Base-by-base conservation (phyloP, 164 flowering plant species). In the Vitis labrusca region DNA sequence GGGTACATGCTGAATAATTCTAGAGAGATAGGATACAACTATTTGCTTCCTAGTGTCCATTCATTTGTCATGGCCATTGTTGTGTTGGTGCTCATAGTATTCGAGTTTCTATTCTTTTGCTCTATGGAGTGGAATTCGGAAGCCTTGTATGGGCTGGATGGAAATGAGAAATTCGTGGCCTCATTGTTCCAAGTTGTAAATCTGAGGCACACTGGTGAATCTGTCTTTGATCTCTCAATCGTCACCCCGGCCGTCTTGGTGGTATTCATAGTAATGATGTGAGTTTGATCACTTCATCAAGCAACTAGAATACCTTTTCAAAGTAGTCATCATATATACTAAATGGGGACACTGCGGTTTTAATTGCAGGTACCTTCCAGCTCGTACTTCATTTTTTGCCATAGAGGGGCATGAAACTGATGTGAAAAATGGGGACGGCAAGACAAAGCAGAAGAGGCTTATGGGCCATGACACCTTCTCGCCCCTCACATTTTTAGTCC, bases 211-310 rank as follows among this genome's bases (percentile, higher is more conserved):
- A 23, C 87, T 0, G 98, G 97, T 0, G 94, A 91, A 74, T 61
- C 83, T 2, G 67, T 83, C 0, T 64, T 90, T 29, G 88, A 94
- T 70, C 70, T 94, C 54, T 85, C 94, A 3, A 50, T 58, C 13
- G 50, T 91, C 44, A 69, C 93, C 9, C 74, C 91, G 0, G 90
- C 94, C 1, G 65, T 90, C 37, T 60, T 88, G 76, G 88, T 87
- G 60, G 58, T 90, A 3, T 90, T 85, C 70, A 74, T 85, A 11
- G 59, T 91, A 5, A 89, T 94, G 94, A 90, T 94, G 98, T 91
- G 29, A 82, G 94, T 77, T 27, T 68, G 44, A 37, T 37, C 44
- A 23, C 27, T 23, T 23, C 27, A 23, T 23, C 27, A 23, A 0
- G 27, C 27, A 23, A 23, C 27, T 23, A 23, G 2, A 23, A 23